A percentile compares a stretch with the other conserved stretches of the same genome.
phyloP scores from a whole-genome alignment of 768 basidiomycete genomes.

The Auricularia auricula-judae region DNA sequence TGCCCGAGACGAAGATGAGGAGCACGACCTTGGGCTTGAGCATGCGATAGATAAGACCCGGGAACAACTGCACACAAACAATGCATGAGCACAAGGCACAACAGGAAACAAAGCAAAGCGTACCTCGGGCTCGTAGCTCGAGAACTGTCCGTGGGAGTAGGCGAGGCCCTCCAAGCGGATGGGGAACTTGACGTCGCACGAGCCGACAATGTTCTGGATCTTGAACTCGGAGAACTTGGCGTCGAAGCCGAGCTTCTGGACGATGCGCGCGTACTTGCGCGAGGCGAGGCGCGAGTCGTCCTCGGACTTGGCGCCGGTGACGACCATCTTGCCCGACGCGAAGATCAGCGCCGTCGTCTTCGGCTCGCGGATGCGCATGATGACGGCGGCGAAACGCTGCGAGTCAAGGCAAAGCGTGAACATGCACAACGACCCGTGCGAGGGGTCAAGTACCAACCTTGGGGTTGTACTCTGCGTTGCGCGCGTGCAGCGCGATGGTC shows the following conservation, averaged over 20 bases:
- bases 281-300: slow-evolving; percentile 95
- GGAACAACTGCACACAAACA: slow-evolving; percentile 68
- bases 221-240: slow-evolving; percentile 99
- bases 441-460: slow-evolving; percentile 70
- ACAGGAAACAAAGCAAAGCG: slow-evolving; percentile 16
- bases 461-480: slow-evolving; percentile 99
- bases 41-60: slow-evolving; percentile 98
- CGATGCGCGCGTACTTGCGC: slow-evolving; percentile 97
- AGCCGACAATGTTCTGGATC: slow-evolving; percentile 98
- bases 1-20: slow-evolving; percentile 97
- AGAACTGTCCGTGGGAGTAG: slow-evolving; percentile 96
- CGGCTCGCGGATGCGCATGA: slow-evolving; percentile 99
- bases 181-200: slow-evolving; percentile 98
- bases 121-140: slow-evolving; percentile 96
- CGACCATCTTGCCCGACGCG: slow-evolving; percentile 99
- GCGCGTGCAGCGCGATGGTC: slow-evolving; percentile 94
- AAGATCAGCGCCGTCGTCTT: slow-evolving; percentile 99
- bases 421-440: slow-evolving; percentile 42
- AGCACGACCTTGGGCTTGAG: slow-evolving; percentile 98
- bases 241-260: slow-evolving; percentile 98
- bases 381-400: slow-evolving; percentile 99
- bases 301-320: slow-evolving; percentile 97
- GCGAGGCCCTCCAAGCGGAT: slow-evolving; percentile 95
- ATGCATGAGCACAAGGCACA: slow-evolving; percentile 3
- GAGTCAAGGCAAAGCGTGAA: slow-evolving; percentile 36